These are phyloP conservation scores for Globisporangium paddicum DNA, from an alignment of 352 stramenopile genomes.

Conservation along the genomic window DNA sequence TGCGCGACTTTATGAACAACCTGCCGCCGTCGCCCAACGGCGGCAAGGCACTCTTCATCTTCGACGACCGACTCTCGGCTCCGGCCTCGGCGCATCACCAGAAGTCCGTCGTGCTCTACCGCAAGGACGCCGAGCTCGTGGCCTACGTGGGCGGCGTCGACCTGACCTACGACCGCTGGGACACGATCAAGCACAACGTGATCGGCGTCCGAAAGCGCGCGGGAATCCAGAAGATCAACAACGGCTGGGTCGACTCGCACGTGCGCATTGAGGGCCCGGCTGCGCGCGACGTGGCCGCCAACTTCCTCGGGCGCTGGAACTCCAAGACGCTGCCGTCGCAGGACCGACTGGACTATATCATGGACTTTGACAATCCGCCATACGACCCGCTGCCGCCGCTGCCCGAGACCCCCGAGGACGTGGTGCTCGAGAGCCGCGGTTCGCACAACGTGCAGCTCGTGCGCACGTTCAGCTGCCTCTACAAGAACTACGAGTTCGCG, in stretches of 20 bases:
- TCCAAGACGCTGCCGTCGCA: slow-evolving; percentile 22
- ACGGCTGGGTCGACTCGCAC: slow-evolving; percentile 52
- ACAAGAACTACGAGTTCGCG: slow-evolving; percentile 47
- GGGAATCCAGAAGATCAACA: slow-evolving; percentile 22
- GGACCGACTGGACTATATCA: slow-evolving; percentile 21
- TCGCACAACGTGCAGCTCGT: slow-evolving; percentile 47
- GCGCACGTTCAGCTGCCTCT: slow-evolving; percentile 53
- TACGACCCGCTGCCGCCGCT: slow-evolving; percentile 12
- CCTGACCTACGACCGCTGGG: slow-evolving; percentile 52
- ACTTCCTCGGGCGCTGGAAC: slow-evolving; percentile 56
- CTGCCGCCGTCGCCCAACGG: slow-evolving; percentile 16
- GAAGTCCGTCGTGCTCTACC: slow-evolving; percentile 26
- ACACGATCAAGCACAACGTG: slow-evolving; percentile 48
- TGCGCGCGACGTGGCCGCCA: slow-evolving; percentile 38
- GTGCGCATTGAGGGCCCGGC: slow-evolving; percentile 40
- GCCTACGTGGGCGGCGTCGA: slow-evolving; percentile 56
- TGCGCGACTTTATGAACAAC: slow-evolving; percentile 51
- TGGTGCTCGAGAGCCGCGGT: neutral
- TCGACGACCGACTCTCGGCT: slow-evolving; percentile 36
- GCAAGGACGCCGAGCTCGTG: neutral
- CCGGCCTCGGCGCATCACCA: slow-evolving; percentile 37
- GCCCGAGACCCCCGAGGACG: slow-evolving; percentile 5
- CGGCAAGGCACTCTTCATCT: slow-evolving; percentile 37
- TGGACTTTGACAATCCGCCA: slow-evolving; percentile 46
- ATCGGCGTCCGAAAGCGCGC: slow-evolving; percentile 25